Evolutionary conservation across 2,329 filamentous ascomycete species (phyloP), one percentile per base, ranked within the genome.

Genomic region (Bipolaris sorokiniana): DNA sequence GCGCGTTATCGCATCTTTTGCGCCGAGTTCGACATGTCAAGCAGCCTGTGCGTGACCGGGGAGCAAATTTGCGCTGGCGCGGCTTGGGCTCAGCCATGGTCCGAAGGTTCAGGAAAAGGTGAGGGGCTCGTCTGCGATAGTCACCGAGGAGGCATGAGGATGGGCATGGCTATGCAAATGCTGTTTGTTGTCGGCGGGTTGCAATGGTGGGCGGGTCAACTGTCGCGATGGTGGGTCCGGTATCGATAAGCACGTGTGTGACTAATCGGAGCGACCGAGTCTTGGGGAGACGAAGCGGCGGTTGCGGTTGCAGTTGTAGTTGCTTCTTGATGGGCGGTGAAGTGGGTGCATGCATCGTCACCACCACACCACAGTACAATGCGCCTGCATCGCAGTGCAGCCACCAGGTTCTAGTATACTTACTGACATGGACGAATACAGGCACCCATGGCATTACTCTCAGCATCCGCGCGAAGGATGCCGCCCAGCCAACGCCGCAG

Each of bases 41-140:
- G 55, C 73, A 76, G 31, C 73, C 73, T 56, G 72, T 70, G 41
- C 73, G 64, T 15, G 70, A 73, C n/a, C 73, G 67, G 51, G 73
- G 72, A 45, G 72, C 73, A 59, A 75, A 76, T 62, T 71, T 75
- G 48, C 73, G 67, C 52, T 76, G 72, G 42, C 73, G 68, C 16
- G 71, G 66, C 48, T 68, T 70, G 37, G 64, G 46, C 36, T 75
- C 71, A 65, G 62, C 70, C 72, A 73, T 75, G 62, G 38, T 70
- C 60, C 49, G 63, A 62, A 26, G 38, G 51, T 16, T 47, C 22
- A 28, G 40, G 40, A 23, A 33, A 40, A 7, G 16, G 52, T n/a
- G 36, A 40, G 10, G 45, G 7, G 33, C 33, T 47, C 22, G 53
- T 45, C 34, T 56, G 56, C 46, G 57, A 62, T 56, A 59, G 61